Evolutionary conservation across 1,284 basidiomycete species (phyloP), one percentile per base, ranked within the genome.

Genomic region (Sporisorium graminicola): DNA sequence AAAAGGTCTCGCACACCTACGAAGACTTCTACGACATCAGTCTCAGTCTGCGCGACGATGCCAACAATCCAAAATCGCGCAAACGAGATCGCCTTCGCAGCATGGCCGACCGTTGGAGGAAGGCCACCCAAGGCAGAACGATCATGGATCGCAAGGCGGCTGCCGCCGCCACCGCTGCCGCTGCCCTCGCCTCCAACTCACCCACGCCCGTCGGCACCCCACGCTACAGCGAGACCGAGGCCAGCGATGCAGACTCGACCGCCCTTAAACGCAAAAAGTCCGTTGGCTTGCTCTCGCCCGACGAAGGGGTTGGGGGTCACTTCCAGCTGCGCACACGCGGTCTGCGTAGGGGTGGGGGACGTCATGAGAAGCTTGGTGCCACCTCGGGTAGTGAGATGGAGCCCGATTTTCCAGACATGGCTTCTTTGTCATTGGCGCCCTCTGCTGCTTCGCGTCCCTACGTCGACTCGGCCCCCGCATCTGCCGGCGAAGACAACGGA

Each of bases 21-120:
- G 94, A 95, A 86, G 94, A 95, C 82, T 98, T 98, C 85, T 92
- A 93, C 85, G 95, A 97, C 86, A 91, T 98, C 77, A 94, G 93
- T 54, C 88, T 98, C 49, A 91, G 91, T 80, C 91, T 95, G 82
- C 65, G 75, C 9, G 59, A 69, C 55, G 72, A 70, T 16, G 52
- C 51, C n/a, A 47, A 31, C 53, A 70, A 58, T 31, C 65, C 60
- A 51, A 78, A 74, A 50, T 61, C 71, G 47, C 68, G 69, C 44
- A 74, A 73, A 56, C 57, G 74, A 20, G 68, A 77, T 46, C 74
- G 74, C 16, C 64, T 79, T 10, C 73, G 73, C 44, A 73, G 74
- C 58, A 75, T 79, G 68, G 66, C 77, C 31, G 74, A 77, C 43
- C 67, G 71, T 16, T 79, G 77, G 77, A 66, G 69, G 31, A 55